A percentile compares a stretch with the other conserved stretches of the same genome.
These are phyloP conservation scores for Juncus effusus DNA, from an alignment of 176 grass and related monocot genomes.

Conservation along the genomic window DNA sequence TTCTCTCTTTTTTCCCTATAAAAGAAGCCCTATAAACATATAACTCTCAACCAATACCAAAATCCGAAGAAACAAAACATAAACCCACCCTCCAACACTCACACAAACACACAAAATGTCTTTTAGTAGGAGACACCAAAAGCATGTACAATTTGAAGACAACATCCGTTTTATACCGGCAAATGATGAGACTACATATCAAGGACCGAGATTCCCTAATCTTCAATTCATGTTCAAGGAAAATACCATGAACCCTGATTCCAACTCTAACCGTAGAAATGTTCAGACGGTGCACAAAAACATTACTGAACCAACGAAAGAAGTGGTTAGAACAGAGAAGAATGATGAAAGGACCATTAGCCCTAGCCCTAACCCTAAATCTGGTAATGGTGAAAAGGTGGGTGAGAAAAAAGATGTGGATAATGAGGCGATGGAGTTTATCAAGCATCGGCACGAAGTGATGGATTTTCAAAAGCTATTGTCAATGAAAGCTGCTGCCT, in stretches of 20 bases:
- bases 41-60: not conserved
- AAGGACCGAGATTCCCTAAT: conserved; percentile 25
- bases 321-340: too few relatives aligned
- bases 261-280: too few relatives aligned
- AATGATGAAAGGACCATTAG: too few relatives aligned
- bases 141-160: conserved; percentile 24
- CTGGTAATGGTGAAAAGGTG: not conserved
- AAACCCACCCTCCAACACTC: not conserved
- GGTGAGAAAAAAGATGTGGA: conserved; percentile 41
- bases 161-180: conserved; percentile 3
- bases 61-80: conserved; percentile 8
- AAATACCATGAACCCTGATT: not conserved
- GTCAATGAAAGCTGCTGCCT: conserved; percentile 49
- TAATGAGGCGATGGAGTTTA: conserved; percentile 49
- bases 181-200: not conserved
- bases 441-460: conserved; percentile 40
- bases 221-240: conserved; percentile 29
- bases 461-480: conserved; percentile 66
- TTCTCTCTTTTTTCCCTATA: not conserved
- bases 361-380: too few relatives aligned
- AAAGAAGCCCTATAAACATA: not conserved
- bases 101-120: not conserved
- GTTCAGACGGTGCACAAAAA: too few relatives aligned
- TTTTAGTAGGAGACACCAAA: not conserved
- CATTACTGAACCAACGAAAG: too few relatives aligned